Conservation (phyloP, 352 stramenopile genomes). For the Pythium myriotylum region DNA sequence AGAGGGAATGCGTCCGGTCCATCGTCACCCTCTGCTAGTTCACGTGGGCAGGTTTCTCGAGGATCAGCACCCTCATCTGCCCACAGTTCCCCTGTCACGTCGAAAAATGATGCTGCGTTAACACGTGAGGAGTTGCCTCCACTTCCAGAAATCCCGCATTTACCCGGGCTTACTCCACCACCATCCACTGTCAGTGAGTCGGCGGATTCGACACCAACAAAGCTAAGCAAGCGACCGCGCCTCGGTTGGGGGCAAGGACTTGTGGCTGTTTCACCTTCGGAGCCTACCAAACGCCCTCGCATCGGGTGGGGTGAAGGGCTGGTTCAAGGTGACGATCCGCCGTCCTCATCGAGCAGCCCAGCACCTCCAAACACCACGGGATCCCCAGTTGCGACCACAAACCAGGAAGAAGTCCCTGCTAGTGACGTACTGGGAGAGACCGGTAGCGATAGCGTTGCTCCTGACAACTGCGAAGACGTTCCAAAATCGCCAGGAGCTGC, state of each 20-base stretch:
- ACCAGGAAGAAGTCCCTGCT: background rate
- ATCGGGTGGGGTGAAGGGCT: constrained; percentile 84
- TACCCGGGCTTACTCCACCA: constrained; percentile 11
- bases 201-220: constrained; percentile 43
- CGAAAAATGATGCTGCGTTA: constrained; percentile 1
- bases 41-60: constrained; percentile 1
- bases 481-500: background rate
- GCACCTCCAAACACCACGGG: background rate
- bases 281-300: constrained; percentile 64
- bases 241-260: constrained; percentile 86
- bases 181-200: constrained; percentile 18
- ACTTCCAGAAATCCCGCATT: constrained; percentile 62
- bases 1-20: constrained; percentile 8
- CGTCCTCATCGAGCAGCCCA: constrained; percentile 1
- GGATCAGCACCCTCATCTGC: background rate
- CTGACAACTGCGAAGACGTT: background rate
- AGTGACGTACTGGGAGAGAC: background rate
- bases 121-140: constrained; percentile 57
- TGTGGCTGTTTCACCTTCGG: constrained; percentile 59
- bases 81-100: constrained; percentile 14
- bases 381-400: background rate
- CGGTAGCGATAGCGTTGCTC: background rate
- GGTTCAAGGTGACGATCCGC: constrained; percentile 37
- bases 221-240: constrained; percentile 58
- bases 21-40: constrained; percentile 15